Evolutionary conservation across 2,329 filamentous ascomycete genomes (phyloP).

Genomic region (Aureobasidium zeae): DNA sequence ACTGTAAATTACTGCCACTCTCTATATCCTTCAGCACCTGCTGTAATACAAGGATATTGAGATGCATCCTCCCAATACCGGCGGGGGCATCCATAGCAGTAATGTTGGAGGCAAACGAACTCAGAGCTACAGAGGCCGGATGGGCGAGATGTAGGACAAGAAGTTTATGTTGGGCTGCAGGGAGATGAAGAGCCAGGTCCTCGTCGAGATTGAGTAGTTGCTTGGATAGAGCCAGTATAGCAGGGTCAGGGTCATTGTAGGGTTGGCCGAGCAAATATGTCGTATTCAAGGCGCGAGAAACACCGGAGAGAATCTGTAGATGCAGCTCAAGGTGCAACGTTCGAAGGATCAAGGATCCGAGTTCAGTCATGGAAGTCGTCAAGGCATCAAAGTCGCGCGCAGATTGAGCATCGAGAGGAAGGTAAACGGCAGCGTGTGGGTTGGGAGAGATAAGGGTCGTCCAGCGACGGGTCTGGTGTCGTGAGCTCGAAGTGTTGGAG

Average conservation of each 20-base stretch:
- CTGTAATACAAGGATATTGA: slow-evolving; percentile 90
- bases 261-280: slow-evolving; percentile 54
- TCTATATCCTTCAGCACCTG: slow-evolving; percentile 95
- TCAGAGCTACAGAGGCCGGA: slow-evolving; percentile 70
- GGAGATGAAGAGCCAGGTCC: slow-evolving; percentile 63
- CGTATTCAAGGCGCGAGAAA: slow-evolving; percentile 46
- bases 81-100: slow-evolving; percentile 68
- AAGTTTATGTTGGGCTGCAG: slow-evolving; percentile 58
- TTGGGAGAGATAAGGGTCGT: slow-evolving; percentile 59
- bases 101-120: slow-evolving; percentile 59
- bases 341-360: slow-evolving; percentile 68
- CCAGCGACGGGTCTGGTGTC: slow-evolving; percentile 64
- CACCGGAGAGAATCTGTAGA: slow-evolving; percentile 72
- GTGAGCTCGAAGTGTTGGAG: slow-evolving; percentile 42
- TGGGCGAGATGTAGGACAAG: slow-evolving; percentile 66
- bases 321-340: slow-evolving; percentile 85
- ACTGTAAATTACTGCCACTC: slow-evolving; percentile 53
- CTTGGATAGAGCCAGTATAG: slow-evolving; percentile 73
- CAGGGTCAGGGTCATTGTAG: slow-evolving; percentile 66
- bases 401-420: slow-evolving; percentile 80
- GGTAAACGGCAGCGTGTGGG: slow-evolving; percentile 57
- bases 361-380: slow-evolving; percentile 68
- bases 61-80: slow-evolving; percentile 77
- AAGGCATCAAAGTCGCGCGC: slow-evolving; percentile 83
- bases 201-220: slow-evolving; percentile 84